Evolutionary conservation across 768 basidiomycete species (phyloP).

Genomic region (Mycena floridula): DNA sequence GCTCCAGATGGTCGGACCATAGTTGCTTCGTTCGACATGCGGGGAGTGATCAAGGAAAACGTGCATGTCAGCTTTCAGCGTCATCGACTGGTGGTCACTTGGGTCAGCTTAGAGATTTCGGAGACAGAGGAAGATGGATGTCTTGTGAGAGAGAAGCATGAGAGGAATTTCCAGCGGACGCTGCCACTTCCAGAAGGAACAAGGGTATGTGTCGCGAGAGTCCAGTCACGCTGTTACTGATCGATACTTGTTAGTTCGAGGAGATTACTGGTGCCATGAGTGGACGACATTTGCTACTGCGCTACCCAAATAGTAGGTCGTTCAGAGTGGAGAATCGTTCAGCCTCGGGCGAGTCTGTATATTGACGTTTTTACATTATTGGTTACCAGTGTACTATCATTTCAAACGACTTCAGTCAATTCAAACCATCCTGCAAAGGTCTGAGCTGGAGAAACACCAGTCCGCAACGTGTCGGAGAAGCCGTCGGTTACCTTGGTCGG

Average conservation of each 20-base stretch:
- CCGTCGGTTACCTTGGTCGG: too few species aligned
- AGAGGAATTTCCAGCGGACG: slow-evolving; percentile 59
- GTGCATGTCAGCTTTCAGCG: slow-evolving; percentile 71
- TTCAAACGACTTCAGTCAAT: too few species aligned
- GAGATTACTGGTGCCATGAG: slow-evolving; percentile 68
- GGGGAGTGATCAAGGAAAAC: slow-evolving; percentile 64
- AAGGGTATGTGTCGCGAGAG: slow-evolving; percentile 34
- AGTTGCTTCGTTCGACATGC: slow-evolving; percentile 66
- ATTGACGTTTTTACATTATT: too few species aligned
- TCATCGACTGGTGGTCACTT: slow-evolving; percentile 56
- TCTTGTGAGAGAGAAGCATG: slow-evolving; percentile 55
- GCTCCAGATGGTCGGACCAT: slow-evolving; percentile 65
- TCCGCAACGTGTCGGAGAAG: too few species aligned
- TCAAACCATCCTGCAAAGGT: too few species aligned
- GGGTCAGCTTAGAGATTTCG: slow-evolving; percentile 52
- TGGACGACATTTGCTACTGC: slow-evolving; percentile 50
- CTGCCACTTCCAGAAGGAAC: slow-evolving; percentile 73
- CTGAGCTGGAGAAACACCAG: too few species aligned
- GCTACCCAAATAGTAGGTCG: slow-evolving; percentile 59
- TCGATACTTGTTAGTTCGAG: slow-evolving; percentile 45
- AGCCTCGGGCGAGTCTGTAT: slow-evolving; percentile 29
- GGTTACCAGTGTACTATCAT: too few species aligned
- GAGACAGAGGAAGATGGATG: slow-evolving; percentile 60
- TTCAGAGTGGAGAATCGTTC: slow-evolving; percentile 36
- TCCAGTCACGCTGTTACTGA: background rate